Conservation (phyloP, 78 protist species). For the Chrysochromulina tobinii region DNA sequence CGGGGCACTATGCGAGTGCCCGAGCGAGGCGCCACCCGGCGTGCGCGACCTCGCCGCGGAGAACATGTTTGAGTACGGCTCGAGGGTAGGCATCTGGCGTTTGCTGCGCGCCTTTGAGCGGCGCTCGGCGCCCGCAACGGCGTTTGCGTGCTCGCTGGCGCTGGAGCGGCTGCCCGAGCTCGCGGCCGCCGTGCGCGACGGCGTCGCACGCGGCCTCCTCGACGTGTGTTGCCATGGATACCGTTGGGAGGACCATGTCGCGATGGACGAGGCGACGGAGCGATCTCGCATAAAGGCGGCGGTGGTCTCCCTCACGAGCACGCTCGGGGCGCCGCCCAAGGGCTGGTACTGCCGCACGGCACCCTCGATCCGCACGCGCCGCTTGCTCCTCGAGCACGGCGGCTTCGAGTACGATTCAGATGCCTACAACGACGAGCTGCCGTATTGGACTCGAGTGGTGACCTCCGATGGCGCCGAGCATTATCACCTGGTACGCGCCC, state of each 20-base stretch:
- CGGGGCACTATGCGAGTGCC: neutral
- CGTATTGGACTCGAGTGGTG: neutral
- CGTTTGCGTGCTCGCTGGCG: neutral
- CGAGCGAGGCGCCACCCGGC: neutral
- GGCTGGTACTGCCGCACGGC: slow-evolving; percentile 1
- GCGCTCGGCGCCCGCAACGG: neutral
- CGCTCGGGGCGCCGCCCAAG: neutral
- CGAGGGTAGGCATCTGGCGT: slow-evolving; percentile 13
- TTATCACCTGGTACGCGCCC: too few species aligned
- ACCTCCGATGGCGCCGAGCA: too few species aligned
- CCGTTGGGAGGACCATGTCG: neutral
- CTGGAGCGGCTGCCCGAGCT: slow-evolving; percentile 22
- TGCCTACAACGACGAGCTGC: neutral
- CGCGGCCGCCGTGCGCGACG: neutral
- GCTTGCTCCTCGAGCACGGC: slow-evolving; percentile 18
- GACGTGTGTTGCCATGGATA: neutral
- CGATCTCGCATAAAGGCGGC: neutral
- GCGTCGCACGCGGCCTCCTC: neutral
- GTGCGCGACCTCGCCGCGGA: neutral
- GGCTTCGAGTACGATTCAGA: slow-evolving; percentile 18
- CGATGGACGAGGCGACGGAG: neutral
- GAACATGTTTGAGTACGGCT: slow-evolving; percentile 13
- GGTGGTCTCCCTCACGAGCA: too few species aligned
- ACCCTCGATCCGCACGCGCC: neutral
- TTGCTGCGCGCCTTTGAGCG: neutral